Conservation (phyloP, 2,329 filamentous ascomycete genomes). For the Xylaria sp. region DNA sequence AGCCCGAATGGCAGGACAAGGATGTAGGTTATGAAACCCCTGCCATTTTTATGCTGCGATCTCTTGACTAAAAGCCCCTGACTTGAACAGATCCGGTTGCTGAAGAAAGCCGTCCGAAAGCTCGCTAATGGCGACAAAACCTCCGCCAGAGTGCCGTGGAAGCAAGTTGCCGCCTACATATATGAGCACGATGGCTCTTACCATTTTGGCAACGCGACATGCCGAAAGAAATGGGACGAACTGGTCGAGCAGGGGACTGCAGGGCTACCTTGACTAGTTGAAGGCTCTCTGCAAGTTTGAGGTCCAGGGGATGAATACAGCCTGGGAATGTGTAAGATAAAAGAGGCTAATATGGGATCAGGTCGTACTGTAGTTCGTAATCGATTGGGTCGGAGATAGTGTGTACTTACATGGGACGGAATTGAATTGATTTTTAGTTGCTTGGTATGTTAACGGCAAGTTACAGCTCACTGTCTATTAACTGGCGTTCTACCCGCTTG, state of each 20-base stretch:
- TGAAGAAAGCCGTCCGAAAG: slow-evolving; percentile 56
- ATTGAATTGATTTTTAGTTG: slow-evolving; percentile 26
- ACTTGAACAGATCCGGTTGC: slow-evolving; percentile 54
- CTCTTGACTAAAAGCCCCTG: neutral
- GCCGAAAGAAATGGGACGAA: slow-evolving; percentile 66
- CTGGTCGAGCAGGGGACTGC: slow-evolving; percentile 47
- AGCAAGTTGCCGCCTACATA: slow-evolving; percentile 65
- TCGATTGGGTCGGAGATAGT: slow-evolving; percentile 24
- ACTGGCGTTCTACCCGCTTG: slow-evolving; percentile 3
- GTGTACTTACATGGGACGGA: slow-evolving; percentile 42
- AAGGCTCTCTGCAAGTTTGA: neutral
- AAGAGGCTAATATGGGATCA: neutral
- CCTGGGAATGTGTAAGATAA: slow-evolving; percentile 37
- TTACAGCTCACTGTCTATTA: slow-evolving; percentile 32
- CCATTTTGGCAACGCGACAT: slow-evolving; percentile 67
- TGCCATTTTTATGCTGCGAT: neutral
- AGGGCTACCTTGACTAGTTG: slow-evolving; percentile 20
- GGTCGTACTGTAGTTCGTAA: slow-evolving; percentile 16
- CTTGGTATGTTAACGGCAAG: slow-evolving; percentile 30
- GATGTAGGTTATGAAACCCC: slow-evolving; percentile 67
- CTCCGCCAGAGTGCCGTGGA: slow-evolving; percentile 63
- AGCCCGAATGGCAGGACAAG: slow-evolving; percentile 68
- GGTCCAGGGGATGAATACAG: slow-evolving; percentile 1
- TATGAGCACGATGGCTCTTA: slow-evolving; percentile 63
- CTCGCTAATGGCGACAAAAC: slow-evolving; percentile 46